Percentiles rank a stretch among this genome's conserved stretches.
Evolutionary conservation across 192 early-diverging fungal species (phyloP).

Genomic region (Allomyces macrogynus): DNA sequence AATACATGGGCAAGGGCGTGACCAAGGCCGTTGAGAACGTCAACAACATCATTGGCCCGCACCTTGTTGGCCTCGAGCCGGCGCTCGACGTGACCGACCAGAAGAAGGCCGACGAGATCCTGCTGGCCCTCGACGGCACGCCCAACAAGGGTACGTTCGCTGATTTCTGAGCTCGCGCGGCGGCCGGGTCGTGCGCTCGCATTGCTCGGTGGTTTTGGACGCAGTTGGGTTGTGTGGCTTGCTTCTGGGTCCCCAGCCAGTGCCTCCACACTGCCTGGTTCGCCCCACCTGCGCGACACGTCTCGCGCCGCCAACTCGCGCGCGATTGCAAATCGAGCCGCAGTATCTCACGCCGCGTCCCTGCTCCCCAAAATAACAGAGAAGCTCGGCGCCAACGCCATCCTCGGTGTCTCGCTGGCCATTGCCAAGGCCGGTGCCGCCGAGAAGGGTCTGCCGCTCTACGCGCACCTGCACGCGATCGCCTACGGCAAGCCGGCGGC

Average conservation of each 20-base stretch:
- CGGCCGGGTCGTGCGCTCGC: too few relatives aligned
- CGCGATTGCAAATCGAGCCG: not conserved
- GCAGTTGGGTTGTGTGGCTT: not conserved
- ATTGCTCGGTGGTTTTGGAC: not conserved
- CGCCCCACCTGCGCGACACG: too few relatives aligned
- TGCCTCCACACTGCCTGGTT: not conserved
- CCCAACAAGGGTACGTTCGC: slow-evolving; percentile 54
- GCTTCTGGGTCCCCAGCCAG: not conserved
- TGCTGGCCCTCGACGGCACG: slow-evolving; percentile 83
- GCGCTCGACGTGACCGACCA: slow-evolving; percentile 72
- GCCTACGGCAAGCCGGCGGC: slow-evolving; percentile 50
- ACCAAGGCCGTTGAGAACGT: slow-evolving; percentile 77
- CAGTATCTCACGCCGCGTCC: not conserved
- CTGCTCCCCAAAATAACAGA: slow-evolving; percentile 5
- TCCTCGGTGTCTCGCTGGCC: slow-evolving; percentile 94
- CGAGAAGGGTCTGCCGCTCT: slow-evolving; percentile 82
- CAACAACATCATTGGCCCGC: slow-evolving; percentile 70
- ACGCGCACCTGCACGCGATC: slow-evolving; percentile 82
- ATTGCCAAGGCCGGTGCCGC: slow-evolving; percentile 88
- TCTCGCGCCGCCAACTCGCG: too few relatives aligned
- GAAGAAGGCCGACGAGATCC: slow-evolving; percentile 70
- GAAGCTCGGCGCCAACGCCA: slow-evolving; percentile 93
- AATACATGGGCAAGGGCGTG: slow-evolving; percentile 92
- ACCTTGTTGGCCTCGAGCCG: slow-evolving; percentile 42
- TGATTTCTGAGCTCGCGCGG: not conserved